Evolutionary conservation across 2,329 filamentous ascomycete genomes (phyloP).

Genomic region (Fusarium compactum): DNA sequence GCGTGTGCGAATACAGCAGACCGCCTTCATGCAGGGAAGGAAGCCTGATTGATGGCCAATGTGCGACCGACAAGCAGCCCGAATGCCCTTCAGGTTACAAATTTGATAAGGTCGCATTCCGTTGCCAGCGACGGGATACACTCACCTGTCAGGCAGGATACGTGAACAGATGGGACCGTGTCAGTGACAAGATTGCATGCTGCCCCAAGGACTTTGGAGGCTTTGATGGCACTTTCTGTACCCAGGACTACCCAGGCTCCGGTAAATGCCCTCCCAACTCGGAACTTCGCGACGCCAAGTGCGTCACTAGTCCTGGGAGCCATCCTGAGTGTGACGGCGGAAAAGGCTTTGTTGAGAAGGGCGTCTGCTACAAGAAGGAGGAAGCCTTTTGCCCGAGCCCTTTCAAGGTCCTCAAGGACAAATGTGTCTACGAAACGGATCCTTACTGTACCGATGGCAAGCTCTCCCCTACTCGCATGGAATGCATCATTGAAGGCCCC

Average conservation of each 20-base stretch:
- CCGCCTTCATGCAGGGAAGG: neutral
- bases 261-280: neutral
- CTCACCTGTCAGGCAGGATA: neutral
- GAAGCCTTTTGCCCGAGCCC: neutral
- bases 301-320: neutral
- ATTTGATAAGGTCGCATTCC: neutral
- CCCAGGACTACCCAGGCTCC: neutral
- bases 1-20: neutral
- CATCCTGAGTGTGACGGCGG: slow-evolving; percentile 2
- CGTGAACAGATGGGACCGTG: neutral
- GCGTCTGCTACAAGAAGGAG: neutral
- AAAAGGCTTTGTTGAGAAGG: slow-evolving; percentile 4
- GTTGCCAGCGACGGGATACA: neutral
- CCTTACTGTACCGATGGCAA: neutral
- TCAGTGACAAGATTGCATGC: neutral
- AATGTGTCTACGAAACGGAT: neutral
- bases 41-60: neutral
- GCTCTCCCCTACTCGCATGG: neutral
- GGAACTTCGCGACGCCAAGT: neutral
- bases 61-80: neutral
- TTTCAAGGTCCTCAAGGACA: neutral
- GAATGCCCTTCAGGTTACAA: neutral
- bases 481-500: neutral
- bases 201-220: neutral
- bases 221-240: slow-evolving; percentile 2